phyloP scores from a whole-genome alignment of 768 basidiomycete species.

The Melanogaster broomeanus region DNA sequence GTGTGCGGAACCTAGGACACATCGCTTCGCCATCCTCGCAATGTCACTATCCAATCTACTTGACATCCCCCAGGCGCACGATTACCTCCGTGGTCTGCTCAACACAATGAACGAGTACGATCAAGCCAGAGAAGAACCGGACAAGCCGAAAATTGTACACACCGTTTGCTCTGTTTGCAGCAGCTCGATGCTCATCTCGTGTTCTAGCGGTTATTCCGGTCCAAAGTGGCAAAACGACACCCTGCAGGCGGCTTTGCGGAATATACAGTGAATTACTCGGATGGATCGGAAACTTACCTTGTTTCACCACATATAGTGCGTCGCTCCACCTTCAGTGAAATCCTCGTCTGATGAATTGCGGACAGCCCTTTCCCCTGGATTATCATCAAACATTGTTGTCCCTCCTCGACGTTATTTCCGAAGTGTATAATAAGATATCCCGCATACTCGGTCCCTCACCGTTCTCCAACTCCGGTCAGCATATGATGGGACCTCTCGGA shows the following conservation, averaged over 20 bases:
- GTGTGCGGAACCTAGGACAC: slow-evolving; percentile 51
- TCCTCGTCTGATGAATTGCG: slow-evolving; percentile 5
- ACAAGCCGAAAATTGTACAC: slow-evolving; percentile 70
- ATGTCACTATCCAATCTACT: slow-evolving; percentile 84
- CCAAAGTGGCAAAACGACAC: slow-evolving; percentile 57
- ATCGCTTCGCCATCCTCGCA: slow-evolving; percentile 80
- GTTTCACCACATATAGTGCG: slow-evolving; percentile 74
- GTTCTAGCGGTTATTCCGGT: slow-evolving; percentile 57
- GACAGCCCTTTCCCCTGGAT: slow-evolving; percentile 84
- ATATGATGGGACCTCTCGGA: slow-evolving; percentile 77
- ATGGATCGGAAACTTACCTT: slow-evolving; percentile 65
- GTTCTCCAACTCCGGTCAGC: slow-evolving; percentile 66
- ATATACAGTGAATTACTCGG: slow-evolving; percentile 60
- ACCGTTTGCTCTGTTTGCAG: not conserved
- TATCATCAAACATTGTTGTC: slow-evolving; percentile 89
- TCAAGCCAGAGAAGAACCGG: slow-evolving; percentile 53
- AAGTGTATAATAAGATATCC: slow-evolving; percentile 86
- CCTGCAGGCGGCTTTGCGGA: slow-evolving; percentile 54
- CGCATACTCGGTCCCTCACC: slow-evolving; percentile 83
- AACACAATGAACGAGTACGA: slow-evolving; percentile 79
- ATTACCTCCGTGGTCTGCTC: slow-evolving; percentile 74
- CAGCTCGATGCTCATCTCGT: slow-evolving; percentile 9
- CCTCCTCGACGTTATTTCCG: slow-evolving; percentile 85
- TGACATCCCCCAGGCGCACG: slow-evolving; percentile 78
- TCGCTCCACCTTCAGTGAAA: slow-evolving; percentile 10